Evolutionary conservation across 148 eudicot genomes (phyloP).

Genomic region (Polygonum maritimum): DNA sequence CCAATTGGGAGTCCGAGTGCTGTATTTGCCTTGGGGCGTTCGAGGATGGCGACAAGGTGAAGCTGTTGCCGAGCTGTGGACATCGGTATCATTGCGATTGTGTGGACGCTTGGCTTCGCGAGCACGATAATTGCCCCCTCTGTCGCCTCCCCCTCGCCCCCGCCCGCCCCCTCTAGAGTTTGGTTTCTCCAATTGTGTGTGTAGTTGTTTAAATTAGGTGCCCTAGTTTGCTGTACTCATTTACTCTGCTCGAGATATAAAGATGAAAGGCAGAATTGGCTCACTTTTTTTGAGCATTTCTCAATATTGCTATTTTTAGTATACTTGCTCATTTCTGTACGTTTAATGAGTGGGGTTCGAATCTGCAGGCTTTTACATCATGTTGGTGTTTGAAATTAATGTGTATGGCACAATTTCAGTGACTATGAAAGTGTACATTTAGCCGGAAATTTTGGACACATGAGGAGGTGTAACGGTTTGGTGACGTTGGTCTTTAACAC

Average conservation of each 20-base stretch:
- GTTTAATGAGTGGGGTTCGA: neutral
- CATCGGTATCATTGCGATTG: conserved; percentile 70
- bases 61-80: conserved; percentile 43
- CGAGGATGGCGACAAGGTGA: conserved; percentile 59
- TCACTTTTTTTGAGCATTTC: too few relatives aligned
- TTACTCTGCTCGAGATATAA: neutral
- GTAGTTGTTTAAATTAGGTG: neutral
- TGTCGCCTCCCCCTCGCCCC: conserved; percentile 38
- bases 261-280: neutral
- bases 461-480: neutral
- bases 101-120: conserved; percentile 56
- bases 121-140: conserved; percentile 68
- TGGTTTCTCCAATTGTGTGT: neutral
- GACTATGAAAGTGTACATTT: neutral
- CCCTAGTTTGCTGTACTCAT: too few relatives aligned
- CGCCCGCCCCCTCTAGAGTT: conserved; percentile 2
- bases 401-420: neutral
- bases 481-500: neutral
- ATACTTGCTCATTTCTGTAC: neutral
- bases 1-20: conserved; percentile 39
- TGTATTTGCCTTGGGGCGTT: conserved; percentile 63
- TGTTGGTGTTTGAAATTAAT: neutral
- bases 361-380: neutral
- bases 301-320: neutral
- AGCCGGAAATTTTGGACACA: neutral